These are phyloP conservation scores for Meyerozyma sp. DNA, from an alignment of 1,139 yeast genomes.

Conservation along the genomic window DNA sequence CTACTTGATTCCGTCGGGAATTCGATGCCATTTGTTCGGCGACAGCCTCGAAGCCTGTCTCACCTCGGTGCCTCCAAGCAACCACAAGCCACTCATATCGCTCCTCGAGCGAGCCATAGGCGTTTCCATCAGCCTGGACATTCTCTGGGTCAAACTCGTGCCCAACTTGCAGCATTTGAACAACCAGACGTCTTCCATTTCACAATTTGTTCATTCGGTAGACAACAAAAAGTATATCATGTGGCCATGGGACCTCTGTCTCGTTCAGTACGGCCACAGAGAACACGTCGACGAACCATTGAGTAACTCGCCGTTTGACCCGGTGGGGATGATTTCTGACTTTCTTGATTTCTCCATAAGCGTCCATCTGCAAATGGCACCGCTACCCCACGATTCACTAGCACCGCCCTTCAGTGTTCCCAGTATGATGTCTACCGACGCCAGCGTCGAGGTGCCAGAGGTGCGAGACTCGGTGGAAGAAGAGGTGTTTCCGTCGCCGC, in stretches of 20 bases:
- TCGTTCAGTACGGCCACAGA: conserved; percentile 43
- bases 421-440: conserved; percentile 23
- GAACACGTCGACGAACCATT: background rate
- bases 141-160: conserved; percentile 59
- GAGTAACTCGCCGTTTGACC: conserved; percentile 15
- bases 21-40: conserved; percentile 57
- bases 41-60: conserved; percentile 35
- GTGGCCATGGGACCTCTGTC: conserved; percentile 70
- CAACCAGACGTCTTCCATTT: conserved; percentile 60
- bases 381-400: conserved; percentile 5
- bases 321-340: conserved; percentile 29
- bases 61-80: conserved; percentile 45
- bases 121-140: conserved; percentile 16
- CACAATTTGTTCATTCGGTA: conserved; percentile 48
- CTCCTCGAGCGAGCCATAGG: conserved; percentile 54
- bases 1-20: conserved; percentile 72
- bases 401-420: conserved; percentile 20
- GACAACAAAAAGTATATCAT: conserved; percentile 53
- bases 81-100: conserved; percentile 41
- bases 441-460: conserved; percentile 2
- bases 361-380: conserved; percentile 8
- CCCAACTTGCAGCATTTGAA: conserved; percentile 67
- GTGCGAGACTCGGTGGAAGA: conserved; percentile 4
- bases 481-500: background rate
- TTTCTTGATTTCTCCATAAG: conserved; percentile 29